Conservation (phyloP, 2,329 filamentous ascomycete species). For the Daldinia sp. region DNA sequence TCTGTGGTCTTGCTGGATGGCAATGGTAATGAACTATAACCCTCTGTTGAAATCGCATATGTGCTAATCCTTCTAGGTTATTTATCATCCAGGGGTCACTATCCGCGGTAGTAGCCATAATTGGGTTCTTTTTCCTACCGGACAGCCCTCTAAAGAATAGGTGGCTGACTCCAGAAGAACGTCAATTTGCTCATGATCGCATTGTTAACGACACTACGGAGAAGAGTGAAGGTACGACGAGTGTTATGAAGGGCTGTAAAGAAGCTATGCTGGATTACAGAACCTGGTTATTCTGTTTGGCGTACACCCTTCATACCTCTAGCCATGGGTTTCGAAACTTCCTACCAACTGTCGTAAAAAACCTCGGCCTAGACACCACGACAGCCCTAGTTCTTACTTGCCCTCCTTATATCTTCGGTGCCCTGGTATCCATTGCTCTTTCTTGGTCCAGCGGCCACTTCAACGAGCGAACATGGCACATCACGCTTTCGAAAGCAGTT, state of each 20-base stretch:
- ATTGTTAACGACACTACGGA: conserved; percentile 53
- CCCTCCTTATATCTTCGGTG: conserved; percentile 53
- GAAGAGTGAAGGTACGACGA: conserved; percentile 50
- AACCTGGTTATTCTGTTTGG: conserved; percentile 59
- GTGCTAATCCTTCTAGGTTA: conserved; percentile 31
- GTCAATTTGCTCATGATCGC: conserved; percentile 57
- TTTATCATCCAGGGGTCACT: conserved; percentile 39
- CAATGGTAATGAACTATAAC: conserved; percentile 45
- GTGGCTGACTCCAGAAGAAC: conserved; percentile 60
- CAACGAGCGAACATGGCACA: conserved; percentile 63
- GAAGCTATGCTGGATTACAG: conserved; percentile 58
- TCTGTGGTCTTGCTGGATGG: conserved; percentile 54
- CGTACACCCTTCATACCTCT: conserved; percentile 59
- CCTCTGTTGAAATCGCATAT: background rate
- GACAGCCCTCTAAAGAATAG: conserved; percentile 55
- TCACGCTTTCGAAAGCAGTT: conserved; percentile 56
- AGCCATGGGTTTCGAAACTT: conserved; percentile 50
- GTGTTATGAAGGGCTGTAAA: conserved; percentile 56
- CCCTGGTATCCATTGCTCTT: conserved; percentile 55
- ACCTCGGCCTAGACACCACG: conserved; percentile 57
- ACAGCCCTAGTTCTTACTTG: conserved; percentile 62
- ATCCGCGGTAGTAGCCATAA: conserved; percentile 39
- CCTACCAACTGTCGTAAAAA: conserved; percentile 55
- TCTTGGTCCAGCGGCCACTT: conserved; percentile 58
- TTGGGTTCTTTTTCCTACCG: conserved; percentile 55